These are phyloP conservation scores for Hypoxylon sp. DNA, from an alignment of 2,329 filamentous ascomycete genomes.

Conservation along the genomic window DNA sequence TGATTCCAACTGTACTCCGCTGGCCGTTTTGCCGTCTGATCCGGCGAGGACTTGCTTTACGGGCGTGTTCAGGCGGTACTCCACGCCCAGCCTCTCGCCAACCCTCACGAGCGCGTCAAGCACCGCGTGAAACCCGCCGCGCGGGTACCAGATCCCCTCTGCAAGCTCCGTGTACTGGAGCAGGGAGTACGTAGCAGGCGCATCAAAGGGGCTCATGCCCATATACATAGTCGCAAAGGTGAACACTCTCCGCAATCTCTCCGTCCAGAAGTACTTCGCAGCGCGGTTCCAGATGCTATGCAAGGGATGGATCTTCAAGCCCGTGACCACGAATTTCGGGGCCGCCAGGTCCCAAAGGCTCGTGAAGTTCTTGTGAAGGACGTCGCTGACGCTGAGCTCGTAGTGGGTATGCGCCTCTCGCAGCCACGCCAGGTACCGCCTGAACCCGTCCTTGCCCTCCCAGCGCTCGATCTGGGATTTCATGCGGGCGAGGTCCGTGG, in stretches of 20 bases:
- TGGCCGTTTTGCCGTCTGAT: constrained; percentile 63
- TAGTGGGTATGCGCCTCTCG: constrained; percentile 77
- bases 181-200: constrained; percentile 78
- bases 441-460: constrained; percentile 78
- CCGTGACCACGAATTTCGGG: constrained; percentile 68
- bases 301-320: constrained; percentile 75
- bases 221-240: constrained; percentile 87
- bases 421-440: constrained; percentile 75
- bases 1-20: constrained; percentile 69
- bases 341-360: constrained; percentile 68
- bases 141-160: constrained; percentile 82
- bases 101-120: constrained; percentile 73
- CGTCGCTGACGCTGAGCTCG: constrained; percentile 74
- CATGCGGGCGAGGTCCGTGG: constrained; percentile 77
- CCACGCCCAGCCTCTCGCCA: constrained; percentile 70
- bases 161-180: constrained; percentile 81
- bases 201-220: constrained; percentile 83
- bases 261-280: constrained; percentile 75
- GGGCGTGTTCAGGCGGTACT: constrained; percentile 70
- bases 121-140: constrained; percentile 76
- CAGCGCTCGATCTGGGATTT: constrained; percentile 78
- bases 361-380: constrained; percentile 76
- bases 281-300: constrained; percentile 77
- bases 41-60: constrained; percentile 68
- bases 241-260: constrained; percentile 76